Evolutionary conservation across 2,329 filamentous ascomycete species (phyloP).

Genomic region (Sporothrix inflata): DNA sequence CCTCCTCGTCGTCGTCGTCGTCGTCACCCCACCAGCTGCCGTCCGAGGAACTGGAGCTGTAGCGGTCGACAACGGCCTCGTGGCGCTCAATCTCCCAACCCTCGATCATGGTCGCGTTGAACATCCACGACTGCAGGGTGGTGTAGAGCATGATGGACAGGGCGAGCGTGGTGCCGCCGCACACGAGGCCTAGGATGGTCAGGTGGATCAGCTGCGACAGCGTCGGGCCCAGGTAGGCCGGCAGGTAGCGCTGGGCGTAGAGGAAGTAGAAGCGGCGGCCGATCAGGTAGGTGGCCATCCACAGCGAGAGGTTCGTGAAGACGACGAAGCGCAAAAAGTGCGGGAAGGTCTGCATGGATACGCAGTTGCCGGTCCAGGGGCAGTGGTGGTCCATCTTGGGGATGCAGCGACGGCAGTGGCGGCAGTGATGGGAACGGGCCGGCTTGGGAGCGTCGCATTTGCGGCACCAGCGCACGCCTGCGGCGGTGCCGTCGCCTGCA

Average conservation of each 20-base stretch:
- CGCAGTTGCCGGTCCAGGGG: slow-evolving; percentile 82
- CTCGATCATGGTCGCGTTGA: slow-evolving; percentile 82
- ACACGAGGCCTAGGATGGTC: slow-evolving; percentile 61
- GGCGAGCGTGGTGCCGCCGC: slow-evolving; percentile 62
- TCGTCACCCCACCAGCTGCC: slow-evolving; percentile 48
- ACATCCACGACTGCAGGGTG: slow-evolving; percentile 61
- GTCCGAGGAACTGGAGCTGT: slow-evolving; percentile 43
- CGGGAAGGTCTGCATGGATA: slow-evolving; percentile 79
- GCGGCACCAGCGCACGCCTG: slow-evolving; percentile 65
- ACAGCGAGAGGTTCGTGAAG: slow-evolving; percentile 68
- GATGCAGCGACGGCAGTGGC: slow-evolving; percentile 72
- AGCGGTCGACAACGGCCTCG: slow-evolving; percentile 57
- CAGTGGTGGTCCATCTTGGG: slow-evolving; percentile 88
- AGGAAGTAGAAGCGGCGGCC: slow-evolving; percentile 60
- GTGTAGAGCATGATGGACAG: slow-evolving; percentile 68
- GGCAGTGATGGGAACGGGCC: slow-evolving; percentile 79
- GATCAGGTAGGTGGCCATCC: slow-evolving; percentile 64
- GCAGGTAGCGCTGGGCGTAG: slow-evolving; percentile 68
- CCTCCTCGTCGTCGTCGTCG: slow-evolving; percentile 40
- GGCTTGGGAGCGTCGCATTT: slow-evolving; percentile 77
- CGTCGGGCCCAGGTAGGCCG: slow-evolving; percentile 73
- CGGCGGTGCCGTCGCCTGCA: slow-evolving; percentile 2
- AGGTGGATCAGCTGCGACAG: slow-evolving; percentile 62
- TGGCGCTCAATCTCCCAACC: slow-evolving; percentile 72
- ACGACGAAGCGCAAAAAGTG: slow-evolving; percentile 80